Evolutionary conservation across 208 protist species (phyloP).

Genomic region (Wallacemonas sp.): DNA sequence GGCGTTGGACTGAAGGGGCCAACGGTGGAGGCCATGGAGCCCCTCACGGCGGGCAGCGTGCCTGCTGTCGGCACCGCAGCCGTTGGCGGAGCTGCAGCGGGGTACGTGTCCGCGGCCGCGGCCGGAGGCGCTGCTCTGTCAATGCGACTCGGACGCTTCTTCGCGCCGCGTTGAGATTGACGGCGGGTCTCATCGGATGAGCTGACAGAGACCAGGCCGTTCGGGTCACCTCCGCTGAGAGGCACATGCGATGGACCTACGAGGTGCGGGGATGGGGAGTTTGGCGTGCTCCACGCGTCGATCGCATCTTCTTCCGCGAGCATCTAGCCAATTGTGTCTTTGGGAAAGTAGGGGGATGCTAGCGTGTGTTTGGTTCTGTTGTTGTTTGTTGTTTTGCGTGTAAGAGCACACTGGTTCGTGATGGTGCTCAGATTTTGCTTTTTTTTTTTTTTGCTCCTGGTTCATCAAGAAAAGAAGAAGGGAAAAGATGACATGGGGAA

Average conservation of each 20-base stretch:
- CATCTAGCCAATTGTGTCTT: background rate
- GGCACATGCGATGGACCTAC: background rate
- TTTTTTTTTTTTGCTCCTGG: no score
- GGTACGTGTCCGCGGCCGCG: background rate
- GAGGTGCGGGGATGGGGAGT: background rate
- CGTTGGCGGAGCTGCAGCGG: background rate
- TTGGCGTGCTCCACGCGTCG: conserved; percentile 5
- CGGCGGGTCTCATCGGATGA: no score
- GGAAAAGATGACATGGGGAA: background rate
- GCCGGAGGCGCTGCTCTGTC: background rate
- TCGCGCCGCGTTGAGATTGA: background rate
- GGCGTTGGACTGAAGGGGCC: background rate
- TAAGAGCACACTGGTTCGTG: no score
- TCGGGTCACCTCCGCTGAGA: no score
- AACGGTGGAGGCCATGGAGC: conserved; percentile 4
- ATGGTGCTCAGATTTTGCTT: no score
- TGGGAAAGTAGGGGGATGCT: background rate
- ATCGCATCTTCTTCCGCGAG: conserved; percentile 5
- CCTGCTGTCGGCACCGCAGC: background rate
- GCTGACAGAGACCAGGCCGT: no score
- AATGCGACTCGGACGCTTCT: background rate
- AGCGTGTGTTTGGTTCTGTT: background rate
- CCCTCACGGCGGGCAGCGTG: conserved; percentile 4
- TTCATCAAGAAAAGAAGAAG: conserved; percentile 17
- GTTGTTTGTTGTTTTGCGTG: no score